Conservation (phyloP, 495 filamentous ascomycete species). For the Glarea lozoyensis region DNA sequence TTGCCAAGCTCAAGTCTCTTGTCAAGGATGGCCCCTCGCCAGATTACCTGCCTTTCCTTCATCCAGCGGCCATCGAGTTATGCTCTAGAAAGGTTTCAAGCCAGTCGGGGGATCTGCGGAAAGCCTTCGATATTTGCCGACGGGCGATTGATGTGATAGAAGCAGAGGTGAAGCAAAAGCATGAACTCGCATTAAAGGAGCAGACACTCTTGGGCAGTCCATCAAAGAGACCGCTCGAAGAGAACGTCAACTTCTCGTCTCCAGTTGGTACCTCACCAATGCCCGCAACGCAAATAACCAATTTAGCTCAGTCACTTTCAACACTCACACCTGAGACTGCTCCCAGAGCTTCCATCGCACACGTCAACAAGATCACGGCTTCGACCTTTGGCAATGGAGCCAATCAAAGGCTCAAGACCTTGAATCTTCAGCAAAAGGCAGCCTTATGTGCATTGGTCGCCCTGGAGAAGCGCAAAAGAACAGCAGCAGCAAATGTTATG, state of each 20-base stretch:
- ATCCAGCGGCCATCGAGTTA: conserved; percentile 86
- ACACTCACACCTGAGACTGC: conserved; percentile 63
- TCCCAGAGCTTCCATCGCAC: conserved; percentile 78
- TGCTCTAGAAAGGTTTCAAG: conserved; percentile 89
- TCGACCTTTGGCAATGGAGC: conserved; percentile 80
- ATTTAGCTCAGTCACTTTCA: conserved; percentile 40
- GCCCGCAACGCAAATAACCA: conserved; percentile 22
- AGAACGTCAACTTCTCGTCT: conserved; percentile 63
- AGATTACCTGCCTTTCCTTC: conserved; percentile 75
- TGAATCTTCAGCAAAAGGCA: conserved; percentile 96
- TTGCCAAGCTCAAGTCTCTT: conserved; percentile 68
- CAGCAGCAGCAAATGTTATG: conserved; percentile 29
- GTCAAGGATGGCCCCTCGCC: conserved; percentile 36
- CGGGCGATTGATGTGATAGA: conserved; percentile 86
- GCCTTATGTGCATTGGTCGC: conserved; percentile 81
- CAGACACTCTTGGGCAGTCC: conserved; percentile 36
- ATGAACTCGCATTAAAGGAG: conserved; percentile 43
- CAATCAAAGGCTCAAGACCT: conserved; percentile 66
- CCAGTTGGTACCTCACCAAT: conserved; percentile 25
- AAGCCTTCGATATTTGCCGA: conserved; percentile 90
- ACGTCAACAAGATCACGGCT: conserved; percentile 83
- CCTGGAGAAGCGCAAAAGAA: conserved; percentile 57
- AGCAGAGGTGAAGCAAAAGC: conserved; percentile 62
- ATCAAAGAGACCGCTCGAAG: conserved; percentile 50
- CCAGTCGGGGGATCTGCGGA: conserved; percentile 88